These are phyloP conservation scores for Ustilago lituana DNA, from an alignment of 1,284 basidiomycete species.

Conservation along the genomic window DNA sequence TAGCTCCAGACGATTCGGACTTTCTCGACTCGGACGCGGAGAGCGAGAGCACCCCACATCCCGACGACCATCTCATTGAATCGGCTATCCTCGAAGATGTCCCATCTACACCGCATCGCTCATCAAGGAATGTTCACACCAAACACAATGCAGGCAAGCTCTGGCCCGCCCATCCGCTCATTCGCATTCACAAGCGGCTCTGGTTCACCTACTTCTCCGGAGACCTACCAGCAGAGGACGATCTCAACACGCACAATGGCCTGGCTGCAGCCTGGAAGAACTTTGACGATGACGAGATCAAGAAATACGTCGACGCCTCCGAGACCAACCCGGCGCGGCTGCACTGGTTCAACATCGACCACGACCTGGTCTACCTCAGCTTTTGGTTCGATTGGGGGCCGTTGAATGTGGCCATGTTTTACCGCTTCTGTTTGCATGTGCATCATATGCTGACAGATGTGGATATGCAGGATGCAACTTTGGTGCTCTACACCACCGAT, in stretches of 20 bases:
- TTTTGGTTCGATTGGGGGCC: constrained; percentile 80
- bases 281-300: constrained; percentile 22
- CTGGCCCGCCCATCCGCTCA: constrained; percentile 50
- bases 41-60: constrained; percentile 21
- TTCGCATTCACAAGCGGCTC: constrained; percentile 56
- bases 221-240: constrained; percentile 30
- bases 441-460: constrained; percentile 58
- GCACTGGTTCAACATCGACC: constrained; percentile 74
- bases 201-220: constrained; percentile 58
- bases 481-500: constrained; percentile 88
- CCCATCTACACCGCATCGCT: not conserved
- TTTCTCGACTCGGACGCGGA: constrained; percentile 56
- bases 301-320: constrained; percentile 29
- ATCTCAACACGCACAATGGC: constrained; percentile 39
- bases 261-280: constrained; percentile 20
- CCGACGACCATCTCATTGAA: constrained; percentile 35
- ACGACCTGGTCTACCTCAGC: constrained; percentile 88
- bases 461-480: constrained; percentile 72
- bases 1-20: constrained; percentile 59
- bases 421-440: constrained; percentile 87
- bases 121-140: too few species aligned
- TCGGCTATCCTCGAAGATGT: constrained; percentile 22
- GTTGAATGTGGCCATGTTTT: constrained; percentile 66
- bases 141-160: constrained; percentile 8
- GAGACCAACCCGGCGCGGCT: constrained; percentile 36